Evolutionary conservation across 495 filamentous ascomycete genomes (phyloP), one percentile per base, ranked within the genome.

Genomic region (Aspergillus nidulans): DNA sequence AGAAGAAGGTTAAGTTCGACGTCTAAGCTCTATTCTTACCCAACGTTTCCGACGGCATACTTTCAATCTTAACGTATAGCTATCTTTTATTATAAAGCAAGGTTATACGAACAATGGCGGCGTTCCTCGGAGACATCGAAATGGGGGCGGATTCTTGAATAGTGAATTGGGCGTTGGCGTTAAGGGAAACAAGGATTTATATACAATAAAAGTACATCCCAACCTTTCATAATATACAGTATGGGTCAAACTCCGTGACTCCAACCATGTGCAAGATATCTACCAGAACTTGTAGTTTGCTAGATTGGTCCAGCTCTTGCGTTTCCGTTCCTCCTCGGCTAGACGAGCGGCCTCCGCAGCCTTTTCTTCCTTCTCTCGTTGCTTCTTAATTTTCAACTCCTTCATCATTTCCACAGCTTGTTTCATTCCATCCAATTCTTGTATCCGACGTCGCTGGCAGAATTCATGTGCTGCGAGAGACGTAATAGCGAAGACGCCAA

Each of bases 401-500:
- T 91, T 84, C 66, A 96, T 87, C 51, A 96, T 77, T 63, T 92
- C 87, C 23, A 92, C 81, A 8, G 85, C 86, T 54, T 89, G 72
- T 60, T 88, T 84, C 81, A 97, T 87, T 45, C 89, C 85, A 49
- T 82, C 81, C 63, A 82, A 77, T 71, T 96, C 92, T 55, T 83
- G 73, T 34, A 77, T 68, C 55, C 92, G 81, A 36, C 76, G 78
- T 53, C 80, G 80, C 61, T 89, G 85, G 71, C 91, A 98, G 58
- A 84, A 89, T 71, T 96, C 89, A 67, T 91, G 90, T 47, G 84
- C 82, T 44, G 75, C 73, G 18, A 88, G 67, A 3, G 87, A 84
- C 12, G 72, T 77, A 40, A 85, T 60, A 10, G 81, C 75, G 60
- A 91, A 94, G 10, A 80, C 71, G n/a, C 84, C 87, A 12, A 90